A percentile compares a stretch with the other conserved stretches of the same genome.
These are phyloP conservation scores for Filobasidium floriforme DNA, from an alignment of 768 basidiomycete species.

Conservation along the genomic window DNA sequence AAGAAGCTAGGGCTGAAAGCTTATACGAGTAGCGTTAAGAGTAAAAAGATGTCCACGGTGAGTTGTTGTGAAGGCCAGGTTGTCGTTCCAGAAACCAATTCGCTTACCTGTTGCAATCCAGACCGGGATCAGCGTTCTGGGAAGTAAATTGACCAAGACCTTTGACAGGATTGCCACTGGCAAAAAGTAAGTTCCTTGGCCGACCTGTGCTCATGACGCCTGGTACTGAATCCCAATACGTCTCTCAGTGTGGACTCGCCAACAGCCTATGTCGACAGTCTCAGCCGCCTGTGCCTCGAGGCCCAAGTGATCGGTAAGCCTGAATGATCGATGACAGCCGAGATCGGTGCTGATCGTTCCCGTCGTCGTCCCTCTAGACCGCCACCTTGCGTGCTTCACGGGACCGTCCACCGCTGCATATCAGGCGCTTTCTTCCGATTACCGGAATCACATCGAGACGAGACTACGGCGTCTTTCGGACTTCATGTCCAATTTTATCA, in stretches of 20 bases:
- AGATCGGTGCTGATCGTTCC: background rate
- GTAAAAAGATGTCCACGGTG: slow-evolving; percentile 19
- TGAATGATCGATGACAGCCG: background rate
- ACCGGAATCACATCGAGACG: slow-evolving; percentile 6
- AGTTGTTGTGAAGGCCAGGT: background rate
- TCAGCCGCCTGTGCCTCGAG: slow-evolving; percentile 7
- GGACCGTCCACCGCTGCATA: background rate
- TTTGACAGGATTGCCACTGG: slow-evolving; percentile 23
- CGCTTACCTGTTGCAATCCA: background rate
- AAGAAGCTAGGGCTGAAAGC: slow-evolving; percentile 22
- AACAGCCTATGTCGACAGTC: slow-evolving; percentile 17
- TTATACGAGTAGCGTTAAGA: slow-evolving; percentile 9
- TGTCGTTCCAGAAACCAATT: background rate
- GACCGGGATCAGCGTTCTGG: slow-evolving; percentile 17
- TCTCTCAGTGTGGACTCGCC: slow-evolving; percentile 17
- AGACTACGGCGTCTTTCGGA: slow-evolving; percentile 20
- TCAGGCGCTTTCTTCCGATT: background rate
- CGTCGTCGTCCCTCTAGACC: background rate
- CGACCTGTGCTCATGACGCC: background rate
- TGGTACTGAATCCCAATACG: background rate
- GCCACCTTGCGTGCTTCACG: slow-evolving; percentile 5
- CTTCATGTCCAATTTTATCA: slow-evolving; percentile 17
- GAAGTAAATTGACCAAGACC: slow-evolving; percentile 22
- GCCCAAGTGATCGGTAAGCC: slow-evolving; percentile 17
- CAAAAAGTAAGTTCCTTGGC: slow-evolving; percentile 17